phyloP scores from a whole-genome alignment of 805 yeast species.

The Saccharomyces kudriavzevii region DNA sequence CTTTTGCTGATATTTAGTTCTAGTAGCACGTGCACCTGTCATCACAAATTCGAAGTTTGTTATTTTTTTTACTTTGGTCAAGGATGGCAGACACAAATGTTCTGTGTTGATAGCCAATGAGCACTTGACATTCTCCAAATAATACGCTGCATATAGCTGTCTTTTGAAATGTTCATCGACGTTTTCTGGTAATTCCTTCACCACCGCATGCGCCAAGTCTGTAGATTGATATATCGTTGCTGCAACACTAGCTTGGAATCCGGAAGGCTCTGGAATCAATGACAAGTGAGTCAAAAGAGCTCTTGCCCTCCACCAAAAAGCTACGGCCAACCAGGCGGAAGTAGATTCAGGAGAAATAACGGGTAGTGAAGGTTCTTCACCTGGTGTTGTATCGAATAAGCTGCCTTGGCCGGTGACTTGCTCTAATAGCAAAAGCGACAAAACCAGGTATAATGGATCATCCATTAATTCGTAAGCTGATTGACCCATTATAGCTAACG shows the following conservation, averaged over 20 bases:
- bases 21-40: conserved; percentile 82
- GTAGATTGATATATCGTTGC: conserved; percentile 27
- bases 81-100: conserved; percentile 46
- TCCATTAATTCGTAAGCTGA: conserved; percentile 55
- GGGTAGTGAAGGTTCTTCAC: conserved; percentile 12
- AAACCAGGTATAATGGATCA: conserved; percentile 38
- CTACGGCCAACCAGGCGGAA: conserved; percentile 38
- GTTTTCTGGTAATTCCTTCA: conserved; percentile 17
- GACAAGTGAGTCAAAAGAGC: conserved; percentile 57
- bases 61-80: conserved; percentile 48
- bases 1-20: conserved; percentile 72
- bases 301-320: conserved; percentile 72
- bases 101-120: conserved; percentile 59
- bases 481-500: conserved; percentile 57
- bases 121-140: conserved; percentile 61
- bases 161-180: conserved; percentile 29
- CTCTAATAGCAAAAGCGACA: conserved; percentile 41
- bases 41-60: conserved; percentile 56
- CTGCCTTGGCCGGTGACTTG: conserved; percentile 30
- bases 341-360: conserved; percentile 18
- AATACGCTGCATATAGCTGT: conserved; percentile 40
- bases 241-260: conserved; percentile 33
- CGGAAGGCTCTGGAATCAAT: conserved; percentile 54
- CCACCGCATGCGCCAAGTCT: conserved; percentile 23
- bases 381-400: conserved; percentile 14